Evolutionary conservation across 1,284 basidiomycete species (phyloP).

Genomic region (Apiotrichum akiyoshidainum): DNA sequence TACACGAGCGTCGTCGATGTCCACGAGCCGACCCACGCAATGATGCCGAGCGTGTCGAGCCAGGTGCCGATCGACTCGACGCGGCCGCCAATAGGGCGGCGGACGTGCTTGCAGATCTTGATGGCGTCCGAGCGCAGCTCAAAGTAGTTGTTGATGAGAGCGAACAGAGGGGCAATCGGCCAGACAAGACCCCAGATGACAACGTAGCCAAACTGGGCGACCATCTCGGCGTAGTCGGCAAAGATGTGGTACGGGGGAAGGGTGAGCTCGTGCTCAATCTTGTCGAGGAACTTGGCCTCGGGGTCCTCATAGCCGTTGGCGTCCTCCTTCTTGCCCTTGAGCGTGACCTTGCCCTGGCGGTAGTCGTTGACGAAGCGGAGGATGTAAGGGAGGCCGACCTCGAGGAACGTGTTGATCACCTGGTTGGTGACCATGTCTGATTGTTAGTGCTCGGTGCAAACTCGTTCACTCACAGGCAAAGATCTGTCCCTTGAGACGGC

Average conservation of each 20-base stretch:
- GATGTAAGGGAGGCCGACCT: constrained; percentile 79
- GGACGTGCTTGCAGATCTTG: constrained; percentile 83
- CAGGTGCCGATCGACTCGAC: constrained; percentile 91
- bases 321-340: constrained; percentile 27
- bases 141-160: constrained; percentile 68
- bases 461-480: constrained; percentile 61
- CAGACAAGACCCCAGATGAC: constrained; percentile 89
- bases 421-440: constrained; percentile 86
- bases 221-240: constrained; percentile 91
- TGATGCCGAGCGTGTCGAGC: constrained; percentile 81
- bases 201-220: constrained; percentile 85
- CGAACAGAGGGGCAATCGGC: constrained; percentile 73
- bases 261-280: constrained; percentile 70
- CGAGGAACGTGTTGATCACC: constrained; percentile 73
- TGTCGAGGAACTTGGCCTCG: constrained; percentile 58
- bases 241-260: constrained; percentile 79
- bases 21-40: constrained; percentile 80
- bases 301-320: constrained; percentile 24
- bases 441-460: background rate
- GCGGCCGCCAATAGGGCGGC: constrained; percentile 78
- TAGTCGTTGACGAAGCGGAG: constrained; percentile 62
- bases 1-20: constrained; percentile 82
- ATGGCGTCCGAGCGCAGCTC: constrained; percentile 91
- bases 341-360: constrained; percentile 50
- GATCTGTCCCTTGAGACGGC: constrained; percentile 80